phyloP scores from a whole-genome alignment of 805 yeast genomes.

The Tetrapisispora arboricola region DNA sequence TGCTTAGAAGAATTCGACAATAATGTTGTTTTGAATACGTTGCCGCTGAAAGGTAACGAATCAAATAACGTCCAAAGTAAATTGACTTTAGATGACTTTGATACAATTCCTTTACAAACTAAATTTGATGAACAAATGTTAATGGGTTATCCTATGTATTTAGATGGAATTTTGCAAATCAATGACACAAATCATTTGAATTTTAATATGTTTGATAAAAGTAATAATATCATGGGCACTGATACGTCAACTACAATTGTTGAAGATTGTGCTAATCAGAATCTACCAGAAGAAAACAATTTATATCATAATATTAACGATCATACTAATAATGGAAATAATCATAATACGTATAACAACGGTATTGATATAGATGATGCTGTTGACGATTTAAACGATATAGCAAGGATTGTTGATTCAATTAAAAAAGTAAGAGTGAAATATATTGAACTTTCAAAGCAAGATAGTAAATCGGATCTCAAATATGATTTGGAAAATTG shows the following conservation, averaged over 20 bases:
- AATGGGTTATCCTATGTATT: constrained; percentile 25
- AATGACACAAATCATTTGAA: neutral
- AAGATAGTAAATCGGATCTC: constrained; percentile 61
- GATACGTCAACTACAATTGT: neutral
- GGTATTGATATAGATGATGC: no score
- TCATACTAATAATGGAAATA: no score
- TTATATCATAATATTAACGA: no score
- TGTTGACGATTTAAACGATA: constrained; percentile 11
- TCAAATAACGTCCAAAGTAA: neutral
- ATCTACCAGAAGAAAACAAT: neutral
- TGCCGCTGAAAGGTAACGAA: neutral
- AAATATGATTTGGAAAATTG: constrained; percentile 51
- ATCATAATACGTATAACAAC: no score
- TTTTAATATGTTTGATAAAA: constrained; percentile 3
- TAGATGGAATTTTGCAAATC: neutral
- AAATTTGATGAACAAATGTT: constrained; percentile 26
- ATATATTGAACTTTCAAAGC: constrained; percentile 55
- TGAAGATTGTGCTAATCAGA: neutral
- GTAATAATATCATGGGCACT: neutral
- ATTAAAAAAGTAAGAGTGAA: constrained; percentile 37
- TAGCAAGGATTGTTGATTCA: constrained; percentile 29
- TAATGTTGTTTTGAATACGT: neutral
- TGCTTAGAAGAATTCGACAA: constrained; percentile 12
- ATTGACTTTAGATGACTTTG: constrained; percentile 25
- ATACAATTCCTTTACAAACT: constrained; percentile 22